phyloP scores from a whole-genome alignment of 2,329 filamentous ascomycete species.

The Colletotrichum scovillei region DNA sequence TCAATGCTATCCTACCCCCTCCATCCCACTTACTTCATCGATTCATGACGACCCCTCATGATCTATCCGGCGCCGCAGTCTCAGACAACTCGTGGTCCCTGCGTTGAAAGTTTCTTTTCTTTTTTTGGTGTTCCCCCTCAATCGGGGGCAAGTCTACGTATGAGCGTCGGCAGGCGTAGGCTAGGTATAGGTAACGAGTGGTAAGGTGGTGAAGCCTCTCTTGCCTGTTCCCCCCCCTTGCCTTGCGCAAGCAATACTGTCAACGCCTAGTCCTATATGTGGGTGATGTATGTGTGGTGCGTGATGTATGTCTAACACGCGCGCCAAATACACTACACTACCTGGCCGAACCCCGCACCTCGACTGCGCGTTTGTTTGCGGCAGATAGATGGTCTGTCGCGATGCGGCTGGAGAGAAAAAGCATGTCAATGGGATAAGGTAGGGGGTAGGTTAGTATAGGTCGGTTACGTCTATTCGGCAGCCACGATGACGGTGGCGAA shows the following conservation, averaged over 20 bases:
- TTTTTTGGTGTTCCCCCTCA: not conserved
- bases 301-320: not conserved
- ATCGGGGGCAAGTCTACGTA: not conserved
- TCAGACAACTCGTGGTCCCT: not conserved
- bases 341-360: not conserved
- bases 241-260: not conserved
- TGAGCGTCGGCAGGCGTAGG: no score
- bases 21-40: not conserved
- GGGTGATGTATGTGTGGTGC: not conserved
- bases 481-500: not conserved
- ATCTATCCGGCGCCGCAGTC: not conserved
- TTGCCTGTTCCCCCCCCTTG: no score
- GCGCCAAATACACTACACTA: not conserved
- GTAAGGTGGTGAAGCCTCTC: no score
- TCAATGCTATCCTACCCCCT: not conserved
- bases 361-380: not conserved
- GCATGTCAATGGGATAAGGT: not conserved
- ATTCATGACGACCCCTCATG: not conserved
- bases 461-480: not conserved
- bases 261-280: not conserved
- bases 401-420: not conserved
- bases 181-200: no score
- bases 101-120: not conserved
- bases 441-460: not conserved
- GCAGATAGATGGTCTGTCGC: not conserved